Base-by-base conservation (phyloP, 2,329 filamentous ascomycete species). In the Trichoderma brevicompactum region DNA sequence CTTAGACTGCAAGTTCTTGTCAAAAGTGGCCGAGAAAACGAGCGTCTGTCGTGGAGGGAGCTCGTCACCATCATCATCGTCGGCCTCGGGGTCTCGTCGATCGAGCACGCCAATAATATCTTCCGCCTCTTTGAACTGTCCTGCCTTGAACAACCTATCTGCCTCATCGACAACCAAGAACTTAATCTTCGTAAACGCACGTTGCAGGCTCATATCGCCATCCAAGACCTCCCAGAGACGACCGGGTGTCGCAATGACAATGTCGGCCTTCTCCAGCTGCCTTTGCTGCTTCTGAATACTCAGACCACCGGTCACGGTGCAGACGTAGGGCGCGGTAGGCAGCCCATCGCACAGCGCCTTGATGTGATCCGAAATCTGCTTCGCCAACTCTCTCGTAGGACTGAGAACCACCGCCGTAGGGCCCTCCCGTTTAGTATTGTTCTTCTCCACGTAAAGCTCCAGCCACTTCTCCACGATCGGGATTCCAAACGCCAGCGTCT, bases 21-120 rank as follows among this genome's bases (percentile, higher is more conserved):
- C 91, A 76, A 99, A 97, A 0, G 95, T 99, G 0, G 95, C 95
- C 0, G 95, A 98, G 77, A 99, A 99, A 19, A 99, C 92, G 0
- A 99, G 85, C 0, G 94, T 98, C 74, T 99, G 95, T 46, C 94
- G 82, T 15, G 85, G 73, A 48, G 81, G 74, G 10, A 76, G 69
- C 7, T 77, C 72, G 0, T 80, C 77, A 9, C 83, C 79, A 1
- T 82, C 82, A 6, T 82, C 79, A 0, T 79, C 79, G 0, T 79
- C 81, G 23, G 84, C 82, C 17, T 85, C 82, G 2, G 92, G 89
- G 52, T 92, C 88, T 44, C 84, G 80, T 34, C 88, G 84, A 72
- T 97, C 92, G 9, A 99, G 79, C 0, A 92, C 87, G 65, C 88
- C 88, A 15, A 99, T 79, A 23, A 99, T 96, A 65, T 97, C 90